Evolutionary conservation across 768 basidiomycete genomes (phyloP).

Genomic region (Agrocybe praecox): DNA sequence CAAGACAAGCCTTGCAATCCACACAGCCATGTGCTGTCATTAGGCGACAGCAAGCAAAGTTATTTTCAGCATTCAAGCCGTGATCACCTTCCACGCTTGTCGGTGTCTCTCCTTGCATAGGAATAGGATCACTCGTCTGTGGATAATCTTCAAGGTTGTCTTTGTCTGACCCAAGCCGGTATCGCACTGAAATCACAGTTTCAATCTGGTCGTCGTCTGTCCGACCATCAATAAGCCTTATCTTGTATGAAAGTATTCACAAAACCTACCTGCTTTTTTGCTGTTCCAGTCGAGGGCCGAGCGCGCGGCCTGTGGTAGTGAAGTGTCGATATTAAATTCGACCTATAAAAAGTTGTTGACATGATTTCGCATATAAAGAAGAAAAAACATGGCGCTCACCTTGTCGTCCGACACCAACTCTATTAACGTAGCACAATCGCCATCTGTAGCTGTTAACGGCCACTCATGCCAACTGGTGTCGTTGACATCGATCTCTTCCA

Average conservation of each 20-base stretch:
- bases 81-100: slow-evolving; percentile 31
- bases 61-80: slow-evolving; percentile 43
- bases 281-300: slow-evolving; percentile 78
- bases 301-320: slow-evolving; percentile 57
- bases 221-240: neutral
- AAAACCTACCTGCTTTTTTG: slow-evolving; percentile 75
- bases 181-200: slow-evolving; percentile 56
- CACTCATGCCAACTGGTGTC: slow-evolving; percentile 70
- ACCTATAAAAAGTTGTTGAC: slow-evolving; percentile 43
- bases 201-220: slow-evolving; percentile 87
- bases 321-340: slow-evolving; percentile 71
- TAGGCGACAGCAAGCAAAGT: slow-evolving; percentile 50
- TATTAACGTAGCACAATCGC: slow-evolving; percentile 76
- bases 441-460: slow-evolving; percentile 79
- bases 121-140: slow-evolving; percentile 11
- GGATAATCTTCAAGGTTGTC: slow-evolving; percentile 25
- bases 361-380: neutral
- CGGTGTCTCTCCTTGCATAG: neutral
- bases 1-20: slow-evolving; percentile 48
- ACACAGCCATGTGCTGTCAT: slow-evolving; percentile 31
- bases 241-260: neutral
- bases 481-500: slow-evolving; percentile 58
- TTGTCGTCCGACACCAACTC: slow-evolving; percentile 84
- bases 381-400: slow-evolving; percentile 37
- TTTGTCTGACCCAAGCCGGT: slow-evolving; percentile 15